These are phyloP conservation scores for Neoboletus brunneissimus DNA, from an alignment of 768 basidiomycete species.

Conservation along the genomic window DNA sequence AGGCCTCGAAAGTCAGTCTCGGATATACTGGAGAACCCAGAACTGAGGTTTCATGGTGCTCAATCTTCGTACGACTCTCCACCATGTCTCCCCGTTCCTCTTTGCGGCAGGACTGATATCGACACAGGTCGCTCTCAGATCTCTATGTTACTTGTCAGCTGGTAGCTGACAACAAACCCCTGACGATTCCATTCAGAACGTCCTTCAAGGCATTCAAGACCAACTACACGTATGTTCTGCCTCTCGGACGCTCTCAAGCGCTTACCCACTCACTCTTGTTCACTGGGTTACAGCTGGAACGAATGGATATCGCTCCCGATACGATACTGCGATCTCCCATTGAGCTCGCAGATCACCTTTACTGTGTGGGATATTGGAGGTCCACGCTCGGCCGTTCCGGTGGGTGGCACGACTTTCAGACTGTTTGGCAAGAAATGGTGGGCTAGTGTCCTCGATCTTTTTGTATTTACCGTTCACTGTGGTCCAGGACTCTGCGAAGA, in stretches of 20 bases:
- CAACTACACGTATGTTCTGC: constrained; percentile 59
- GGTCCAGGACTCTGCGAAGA: constrained; percentile 73
- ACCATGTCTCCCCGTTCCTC: constrained; percentile 4
- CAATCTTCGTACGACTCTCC: constrained; percentile 59
- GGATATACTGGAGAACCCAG: constrained; percentile 80
- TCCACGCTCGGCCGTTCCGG: constrained; percentile 71
- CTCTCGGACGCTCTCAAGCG: not conserved
- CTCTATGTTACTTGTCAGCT: constrained; percentile 93
- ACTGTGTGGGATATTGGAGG: constrained; percentile 96
- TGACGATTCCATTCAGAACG: constrained; percentile 89
- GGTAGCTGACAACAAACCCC: constrained; percentile 87
- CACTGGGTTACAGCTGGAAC: constrained; percentile 68
- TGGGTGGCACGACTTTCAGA: constrained; percentile 88
- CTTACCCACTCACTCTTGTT: not conserved
- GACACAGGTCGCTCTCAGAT: constrained; percentile 77
- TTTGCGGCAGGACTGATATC: constrained; percentile 17
- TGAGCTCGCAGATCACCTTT: constrained; percentile 85
- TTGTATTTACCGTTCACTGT: not conserved
- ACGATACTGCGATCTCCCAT: constrained; percentile 88
- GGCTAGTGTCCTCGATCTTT: constrained; percentile 13
- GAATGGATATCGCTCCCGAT: constrained; percentile 93
- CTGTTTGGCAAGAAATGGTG: constrained; percentile 94
- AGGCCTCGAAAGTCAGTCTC: constrained; percentile 70
- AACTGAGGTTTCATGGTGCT: constrained; percentile 78
- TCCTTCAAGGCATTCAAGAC: constrained; percentile 91